phyloP scores from a whole-genome alignment of 1,284 basidiomycete species.

The Rhodotorula sp. region DNA sequence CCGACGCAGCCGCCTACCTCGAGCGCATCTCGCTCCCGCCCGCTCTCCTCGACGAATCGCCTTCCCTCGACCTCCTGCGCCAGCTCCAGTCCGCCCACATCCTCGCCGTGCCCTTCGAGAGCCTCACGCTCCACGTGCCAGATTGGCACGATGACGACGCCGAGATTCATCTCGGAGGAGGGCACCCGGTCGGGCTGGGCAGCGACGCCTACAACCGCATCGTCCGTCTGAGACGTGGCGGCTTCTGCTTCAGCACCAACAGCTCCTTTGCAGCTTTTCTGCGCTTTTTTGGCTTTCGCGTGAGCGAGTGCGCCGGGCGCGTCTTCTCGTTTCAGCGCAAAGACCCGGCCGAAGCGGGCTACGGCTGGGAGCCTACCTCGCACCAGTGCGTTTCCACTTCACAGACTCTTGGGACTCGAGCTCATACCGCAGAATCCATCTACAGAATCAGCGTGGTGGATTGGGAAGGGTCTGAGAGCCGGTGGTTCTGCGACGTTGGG shows the following conservation, averaged over 20 bases:
- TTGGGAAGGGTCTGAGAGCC: conserved; percentile 15
- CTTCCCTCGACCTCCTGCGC: conserved; percentile 31
- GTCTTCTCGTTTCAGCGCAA: conserved; percentile 15
- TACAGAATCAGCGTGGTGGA: conserved; percentile 19
- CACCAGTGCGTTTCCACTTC: conserved; percentile 15
- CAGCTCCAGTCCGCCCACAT: conserved; percentile 23
- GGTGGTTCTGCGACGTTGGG: conserved; percentile 22
- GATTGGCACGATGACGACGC: conserved; percentile 21
- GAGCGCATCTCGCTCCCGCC: conserved; percentile 16
- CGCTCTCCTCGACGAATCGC: conserved; percentile 4
- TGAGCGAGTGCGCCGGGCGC: conserved; percentile 22
- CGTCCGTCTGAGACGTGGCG: conserved; percentile 22
- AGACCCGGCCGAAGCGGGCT: conserved; percentile 22
- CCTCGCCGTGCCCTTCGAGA: conserved; percentile 33
- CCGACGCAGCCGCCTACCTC: conserved; percentile 26
- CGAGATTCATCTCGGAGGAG: conserved; percentile 16
- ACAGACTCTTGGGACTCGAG: too few relatives aligned
- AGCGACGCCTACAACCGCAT: conserved; percentile 14
- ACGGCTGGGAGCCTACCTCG: conserved; percentile 20
- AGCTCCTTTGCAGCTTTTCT: conserved; percentile 16
- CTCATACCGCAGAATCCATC: too few relatives aligned
- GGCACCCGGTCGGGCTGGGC: conserved; percentile 14
- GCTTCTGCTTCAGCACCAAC: conserved; percentile 36
- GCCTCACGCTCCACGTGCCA: conserved; percentile 22
- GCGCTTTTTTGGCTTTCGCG: conserved; percentile 21